These are phyloP conservation scores for Salicornia ramosissima DNA, from an alignment of 148 eudicot genomes.

Conservation along the genomic window DNA sequence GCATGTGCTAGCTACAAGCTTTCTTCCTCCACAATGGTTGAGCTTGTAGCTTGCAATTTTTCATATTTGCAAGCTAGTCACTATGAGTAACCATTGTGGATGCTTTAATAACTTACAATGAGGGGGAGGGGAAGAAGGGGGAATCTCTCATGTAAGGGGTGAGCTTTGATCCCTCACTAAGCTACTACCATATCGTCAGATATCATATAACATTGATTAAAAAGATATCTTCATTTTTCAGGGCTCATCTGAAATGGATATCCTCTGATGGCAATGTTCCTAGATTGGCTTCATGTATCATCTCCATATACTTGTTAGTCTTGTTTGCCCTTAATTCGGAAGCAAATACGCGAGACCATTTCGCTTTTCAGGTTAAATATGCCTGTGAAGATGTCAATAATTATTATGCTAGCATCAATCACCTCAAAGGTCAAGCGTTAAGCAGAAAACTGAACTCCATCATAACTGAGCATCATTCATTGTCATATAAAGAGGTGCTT, in stretches of 20 bases:
- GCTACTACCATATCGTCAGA: too few species aligned
- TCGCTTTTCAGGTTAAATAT: conserved; percentile 18
- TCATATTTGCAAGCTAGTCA: too few species aligned
- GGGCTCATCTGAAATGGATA: conserved; percentile 24
- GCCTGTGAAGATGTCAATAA: conserved; percentile 38
- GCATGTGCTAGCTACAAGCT: too few species aligned
- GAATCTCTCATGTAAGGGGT: too few species aligned
- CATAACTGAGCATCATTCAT: conserved; percentile 39
- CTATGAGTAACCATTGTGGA: too few species aligned
- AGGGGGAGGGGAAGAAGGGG: too few species aligned
- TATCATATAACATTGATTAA: neutral
- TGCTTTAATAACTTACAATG: too few species aligned
- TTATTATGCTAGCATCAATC: conserved; percentile 34
- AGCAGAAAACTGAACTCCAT: conserved; percentile 38
- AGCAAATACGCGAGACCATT: conserved; percentile 28
- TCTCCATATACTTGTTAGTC: conserved; percentile 31
- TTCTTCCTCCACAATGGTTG: too few species aligned
- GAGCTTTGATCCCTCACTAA: too few species aligned
- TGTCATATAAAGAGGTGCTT: conserved; percentile 46
- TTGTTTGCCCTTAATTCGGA: conserved; percentile 31
- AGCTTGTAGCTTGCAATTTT: too few species aligned
- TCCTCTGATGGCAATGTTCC: conserved; percentile 1
- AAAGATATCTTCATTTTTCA: conserved; percentile 7
- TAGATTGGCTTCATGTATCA: conserved; percentile 23
- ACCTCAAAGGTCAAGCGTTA: conserved; percentile 40